Base-by-base conservation (phyloP, 2,329 filamentous ascomycete species). In the Tympanopsis confertula region DNA sequence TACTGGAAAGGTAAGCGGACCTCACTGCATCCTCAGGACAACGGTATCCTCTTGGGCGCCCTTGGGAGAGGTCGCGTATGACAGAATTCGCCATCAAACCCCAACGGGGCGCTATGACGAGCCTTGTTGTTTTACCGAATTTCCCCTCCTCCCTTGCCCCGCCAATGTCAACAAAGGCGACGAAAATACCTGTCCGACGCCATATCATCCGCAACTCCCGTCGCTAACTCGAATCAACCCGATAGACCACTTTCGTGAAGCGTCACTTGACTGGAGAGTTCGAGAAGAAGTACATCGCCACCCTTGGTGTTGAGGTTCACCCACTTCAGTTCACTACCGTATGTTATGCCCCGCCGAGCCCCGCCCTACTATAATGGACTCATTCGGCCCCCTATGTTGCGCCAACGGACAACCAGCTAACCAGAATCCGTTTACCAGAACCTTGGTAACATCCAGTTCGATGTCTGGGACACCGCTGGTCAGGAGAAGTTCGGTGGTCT, bases 281-380 rank as follows among this genome's bases (percentile, higher is more conserved):
- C 63, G 91, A 98, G 74, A 98, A 98, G 84, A 98, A 96, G 75
- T 98, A 98, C 73, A 96, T 98, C 65, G 91, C 91, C 56, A 98
- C 91, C 43, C 86, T 98, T 49, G 91, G 91, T 82, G 91, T 98
- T 62, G 91, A 98, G 67, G 91, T 98, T 50, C 91, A 98, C 75
- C 91, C 91, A 63, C 86, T 98, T 50, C 84, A 81, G 57, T 98
- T 98, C 80, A 86, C 81, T 57, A 96, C 89, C 62, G 88, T 96
- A 86, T 71, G 86, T 74, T 15, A 10, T 18, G 30, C 7, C n/a
- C 30, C 30, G 7, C 22, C 22, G 22, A 26, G 7, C 30, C 30
- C 30, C 10, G 30, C 30, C 15, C 30, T 33, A 15, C 10, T n/a
- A n/a, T n/a, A n/a, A n/a, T n/a, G n/a, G n/a, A n/a, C n/a, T 28